Base-by-base conservation (phyloP, 345 rosid genomes). In the Acer saccharum region DNA sequence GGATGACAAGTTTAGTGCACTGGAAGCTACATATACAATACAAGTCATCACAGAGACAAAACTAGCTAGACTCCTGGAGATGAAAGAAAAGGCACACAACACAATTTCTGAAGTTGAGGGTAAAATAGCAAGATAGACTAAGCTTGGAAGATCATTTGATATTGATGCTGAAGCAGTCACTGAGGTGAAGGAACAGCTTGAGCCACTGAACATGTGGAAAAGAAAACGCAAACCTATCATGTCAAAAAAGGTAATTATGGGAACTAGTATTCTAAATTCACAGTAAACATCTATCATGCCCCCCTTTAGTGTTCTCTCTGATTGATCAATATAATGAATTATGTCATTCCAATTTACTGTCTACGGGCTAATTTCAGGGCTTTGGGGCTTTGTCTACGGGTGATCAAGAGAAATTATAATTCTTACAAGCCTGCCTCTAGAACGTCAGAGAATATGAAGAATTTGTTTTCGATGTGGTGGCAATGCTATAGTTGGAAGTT, bases 1-100 rank as follows among this genome's bases (percentile, higher is more conserved):
- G 73, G 94, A 89, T 69, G 88, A 85, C 68, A 92, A 85, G 82
- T 80, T 84, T 76, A 72, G 81, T 54, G 80, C 82, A 27, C 91
- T 88, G 39, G 95, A 91, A 84, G 83, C 85, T 76, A 83, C 88
- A 50, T 88, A 89, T 76, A 78, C 81, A 41, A 80, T 29, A 29
- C 32, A 29, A 29, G 87, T 76, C 83, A 83, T 79, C 68, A 69
- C 58, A 77, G 74, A 73, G 90, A 83, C 71, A 87, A 83, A n/a
- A n/a, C n/a, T n/a, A 76, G 81, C 75, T 79, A 86, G 84, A 82
- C 70, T 67, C 69, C 73, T 74, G 39, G 84, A 84, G 71, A 65
- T 73, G 68, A 88, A 84, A 78, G 93, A 84, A 77, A 88, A 83
- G 77, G 83, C 61, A 43, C 81, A 66, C 46, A 77, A 57, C 69